phyloP scores from a whole-genome alignment of 192 early-diverging fungal genomes.

The Umbelopsis ramanniana region DNA sequence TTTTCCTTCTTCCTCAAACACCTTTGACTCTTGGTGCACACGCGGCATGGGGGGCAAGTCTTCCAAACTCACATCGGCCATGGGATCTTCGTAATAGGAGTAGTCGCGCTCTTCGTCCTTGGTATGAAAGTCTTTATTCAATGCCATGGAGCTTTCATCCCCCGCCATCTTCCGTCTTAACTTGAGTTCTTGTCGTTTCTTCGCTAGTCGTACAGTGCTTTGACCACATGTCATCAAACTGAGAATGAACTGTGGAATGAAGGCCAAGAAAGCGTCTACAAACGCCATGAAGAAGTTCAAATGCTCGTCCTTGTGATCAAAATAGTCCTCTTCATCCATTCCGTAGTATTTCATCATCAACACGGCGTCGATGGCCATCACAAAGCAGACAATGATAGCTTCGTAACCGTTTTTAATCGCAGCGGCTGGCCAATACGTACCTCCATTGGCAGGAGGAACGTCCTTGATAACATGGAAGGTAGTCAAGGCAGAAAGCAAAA shows the following conservation, averaged over 20 bases:
- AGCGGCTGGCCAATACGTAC: conserved; percentile 35
- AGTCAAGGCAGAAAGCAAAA: conserved; percentile 23
- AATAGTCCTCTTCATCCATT: conserved; percentile 27
- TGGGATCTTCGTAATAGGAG: neutral
- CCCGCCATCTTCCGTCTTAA: conserved; percentile 27
- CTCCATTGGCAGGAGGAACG: conserved; percentile 6
- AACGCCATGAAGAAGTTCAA: neutral
- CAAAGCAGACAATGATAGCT: conserved; percentile 29
- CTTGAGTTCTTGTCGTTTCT: conserved; percentile 31
- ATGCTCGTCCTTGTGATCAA: conserved; percentile 14
- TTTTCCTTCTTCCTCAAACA: conserved; percentile 15
- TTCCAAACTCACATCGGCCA: conserved; percentile 2
- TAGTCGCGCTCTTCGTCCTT: neutral
- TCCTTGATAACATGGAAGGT: conserved; percentile 35
- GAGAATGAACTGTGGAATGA: conserved; percentile 37
- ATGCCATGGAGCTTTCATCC: conserved; percentile 22
- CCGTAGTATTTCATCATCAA: conserved; percentile 38
- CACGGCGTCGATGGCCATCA: conserved; percentile 31
- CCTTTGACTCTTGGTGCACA: neutral
- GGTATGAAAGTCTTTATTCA: neutral
- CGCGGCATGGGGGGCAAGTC: neutral
- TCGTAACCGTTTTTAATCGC: conserved; percentile 40
- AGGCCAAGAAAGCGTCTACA: conserved; percentile 25
- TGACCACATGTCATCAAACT: conserved; percentile 30
- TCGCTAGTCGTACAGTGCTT: conserved; percentile 30